Percentiles rank a stretch among this genome's conserved stretches.
Conservation (phyloP, 169 alveolate genomes). For the Cryptosporidium xiaoi region DNA sequence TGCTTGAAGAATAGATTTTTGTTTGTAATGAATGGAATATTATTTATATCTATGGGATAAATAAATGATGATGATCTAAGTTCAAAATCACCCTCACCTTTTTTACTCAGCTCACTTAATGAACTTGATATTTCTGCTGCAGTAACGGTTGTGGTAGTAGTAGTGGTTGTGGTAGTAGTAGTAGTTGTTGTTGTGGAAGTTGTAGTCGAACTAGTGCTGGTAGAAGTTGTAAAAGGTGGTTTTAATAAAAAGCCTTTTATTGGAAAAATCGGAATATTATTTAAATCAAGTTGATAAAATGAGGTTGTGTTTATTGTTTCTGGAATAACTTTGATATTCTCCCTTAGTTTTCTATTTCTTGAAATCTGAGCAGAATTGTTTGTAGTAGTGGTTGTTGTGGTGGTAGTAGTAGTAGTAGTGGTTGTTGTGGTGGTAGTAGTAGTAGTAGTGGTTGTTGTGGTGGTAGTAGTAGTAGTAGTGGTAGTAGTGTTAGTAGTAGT, state of each 20-base stretch:
- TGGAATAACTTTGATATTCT: background rate
- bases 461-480: constrained; percentile 1
- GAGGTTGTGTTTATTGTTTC: background rate
- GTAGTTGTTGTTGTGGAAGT: background rate
- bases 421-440: background rate
- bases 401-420: background rate
- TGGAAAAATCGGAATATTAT: background rate
- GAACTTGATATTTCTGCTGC: background rate
- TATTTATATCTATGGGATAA: background rate
- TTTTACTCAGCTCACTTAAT: background rate
- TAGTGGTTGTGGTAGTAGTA: constrained; percentile 10
- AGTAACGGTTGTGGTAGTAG: constrained; percentile 7
- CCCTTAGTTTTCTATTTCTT: background rate
- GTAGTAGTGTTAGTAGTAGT: constrained; percentile 8
- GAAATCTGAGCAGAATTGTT: background rate
- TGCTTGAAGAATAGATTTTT: background rate
- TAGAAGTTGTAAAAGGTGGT: background rate
- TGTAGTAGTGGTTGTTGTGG: constrained; percentile 1
- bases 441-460: background rate
- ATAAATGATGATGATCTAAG: background rate
- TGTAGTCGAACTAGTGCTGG: background rate
- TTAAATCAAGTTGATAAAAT: background rate
- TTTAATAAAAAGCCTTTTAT: background rate
- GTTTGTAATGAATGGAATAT: constrained; percentile 3
- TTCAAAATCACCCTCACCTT: background rate